Evolutionary conservation across 495 filamentous ascomycete species (phyloP).

Genomic region (Annulohypoxylon moriforme): DNA sequence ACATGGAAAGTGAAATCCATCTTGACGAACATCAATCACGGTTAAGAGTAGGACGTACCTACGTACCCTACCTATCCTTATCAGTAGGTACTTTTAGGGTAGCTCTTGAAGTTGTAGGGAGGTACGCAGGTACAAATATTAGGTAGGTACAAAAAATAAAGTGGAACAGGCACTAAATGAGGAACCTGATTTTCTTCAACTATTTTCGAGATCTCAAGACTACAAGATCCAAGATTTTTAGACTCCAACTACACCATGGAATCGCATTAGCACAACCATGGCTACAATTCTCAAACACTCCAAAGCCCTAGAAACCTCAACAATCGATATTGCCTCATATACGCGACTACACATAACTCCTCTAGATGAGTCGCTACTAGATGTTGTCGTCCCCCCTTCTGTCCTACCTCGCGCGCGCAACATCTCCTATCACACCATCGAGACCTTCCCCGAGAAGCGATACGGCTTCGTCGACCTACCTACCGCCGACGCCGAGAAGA

Average conservation of each 20-base stretch:
- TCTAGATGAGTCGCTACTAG: conserved; percentile 75
- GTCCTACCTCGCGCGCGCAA: conserved; percentile 74
- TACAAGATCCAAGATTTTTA: neutral
- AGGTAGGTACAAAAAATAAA: neutral
- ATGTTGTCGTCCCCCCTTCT: conserved; percentile 73
- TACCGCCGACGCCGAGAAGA: conserved; percentile 80
- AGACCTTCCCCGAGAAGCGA: conserved; percentile 87
- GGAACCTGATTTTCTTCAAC: neutral
- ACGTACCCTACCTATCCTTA: no score
- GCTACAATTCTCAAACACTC: conserved; percentile 25
- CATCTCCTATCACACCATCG: conserved; percentile 83
- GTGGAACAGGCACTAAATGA: conserved; percentile 15
- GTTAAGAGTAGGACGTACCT: no score
- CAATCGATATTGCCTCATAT: conserved; percentile 37
- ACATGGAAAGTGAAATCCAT: no score
- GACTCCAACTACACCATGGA: conserved; percentile 9
- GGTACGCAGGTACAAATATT: no score
- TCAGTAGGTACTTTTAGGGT: no score
- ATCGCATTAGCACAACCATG: conserved; percentile 29
- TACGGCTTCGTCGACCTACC: conserved; percentile 93
- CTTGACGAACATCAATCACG: no score
- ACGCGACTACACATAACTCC: conserved; percentile 89
- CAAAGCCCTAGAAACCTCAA: conserved; percentile 13
- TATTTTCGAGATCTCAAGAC: neutral
- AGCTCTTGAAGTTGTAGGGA: no score